Percentiles rank a stretch among this genome's conserved stretches.
Conservation (phyloP, 2,329 filamentous ascomycete species). For the Aureobasidium musti region DNA sequence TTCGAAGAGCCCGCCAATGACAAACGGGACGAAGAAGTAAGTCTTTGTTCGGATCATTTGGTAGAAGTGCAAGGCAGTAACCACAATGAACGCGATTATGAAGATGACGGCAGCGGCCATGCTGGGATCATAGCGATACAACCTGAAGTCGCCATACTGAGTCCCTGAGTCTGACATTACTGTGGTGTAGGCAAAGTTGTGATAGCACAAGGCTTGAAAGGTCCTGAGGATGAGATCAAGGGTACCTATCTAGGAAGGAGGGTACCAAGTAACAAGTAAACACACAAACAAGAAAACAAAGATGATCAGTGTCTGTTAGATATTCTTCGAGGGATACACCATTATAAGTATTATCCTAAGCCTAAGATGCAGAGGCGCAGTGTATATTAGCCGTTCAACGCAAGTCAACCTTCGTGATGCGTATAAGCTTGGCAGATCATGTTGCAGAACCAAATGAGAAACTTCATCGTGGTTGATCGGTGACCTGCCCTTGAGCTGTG, state of each 20-base stretch:
- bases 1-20: slow-evolving; percentile 58
- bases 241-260: too few relatives aligned
- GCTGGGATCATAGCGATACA: slow-evolving; percentile 37
- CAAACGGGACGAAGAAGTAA: slow-evolving; percentile 56
- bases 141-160: slow-evolving; percentile 31
- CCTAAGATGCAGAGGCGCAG: neutral
- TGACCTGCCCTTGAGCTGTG: neutral
- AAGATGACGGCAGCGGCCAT: slow-evolving; percentile 39
- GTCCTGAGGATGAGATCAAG: too few relatives aligned
- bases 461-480: too few relatives aligned
- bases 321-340: neutral
- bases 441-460: too few relatives aligned
- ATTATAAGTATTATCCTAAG: neutral
- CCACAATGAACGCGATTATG: slow-evolving; percentile 37
- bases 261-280: neutral
- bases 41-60: slow-evolving; percentile 47
- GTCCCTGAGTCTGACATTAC: slow-evolving; percentile 3
- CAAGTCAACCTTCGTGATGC: neutral
- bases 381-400: too few relatives aligned
- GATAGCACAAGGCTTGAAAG: too few relatives aligned
- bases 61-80: slow-evolving; percentile 43
- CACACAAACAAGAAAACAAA: too few relatives aligned
- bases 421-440: neutral
- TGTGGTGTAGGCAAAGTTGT: neutral
- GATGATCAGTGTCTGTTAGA: neutral